Conservation (phyloP, 495 filamentous ascomycete species). For the Elaphomyces granulatus region DNA sequence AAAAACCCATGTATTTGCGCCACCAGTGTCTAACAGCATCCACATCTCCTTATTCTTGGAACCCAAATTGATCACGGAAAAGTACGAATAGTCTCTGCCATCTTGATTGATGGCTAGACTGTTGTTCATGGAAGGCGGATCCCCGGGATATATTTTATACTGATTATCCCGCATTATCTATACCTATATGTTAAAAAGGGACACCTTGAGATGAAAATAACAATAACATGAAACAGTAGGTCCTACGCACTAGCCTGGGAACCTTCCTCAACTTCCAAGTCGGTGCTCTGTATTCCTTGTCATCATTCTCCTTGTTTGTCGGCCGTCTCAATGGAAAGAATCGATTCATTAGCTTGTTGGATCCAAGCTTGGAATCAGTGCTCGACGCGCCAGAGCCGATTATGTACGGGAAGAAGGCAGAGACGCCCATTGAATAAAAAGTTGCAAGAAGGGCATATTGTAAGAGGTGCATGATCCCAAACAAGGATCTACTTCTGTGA, state of each 20-base stretch:
- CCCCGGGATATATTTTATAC: slow-evolving; percentile 43
- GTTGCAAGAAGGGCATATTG: slow-evolving; percentile 7
- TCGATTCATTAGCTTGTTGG: slow-evolving; percentile 13
- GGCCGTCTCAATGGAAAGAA: slow-evolving; percentile 19
- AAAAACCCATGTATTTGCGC: slow-evolving; percentile 68
- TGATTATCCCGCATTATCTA: slow-evolving; percentile 29
- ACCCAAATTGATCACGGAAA: slow-evolving; percentile 52
- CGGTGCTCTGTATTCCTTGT: slow-evolving; percentile 6
- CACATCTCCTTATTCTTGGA: slow-evolving; percentile 47
- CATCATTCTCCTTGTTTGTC: slow-evolving; percentile 10
- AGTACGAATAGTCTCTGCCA: slow-evolving; percentile 66
- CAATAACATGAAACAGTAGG: too few relatives aligned
- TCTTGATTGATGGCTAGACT: slow-evolving; percentile 58
- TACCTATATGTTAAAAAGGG: slow-evolving; percentile 1
- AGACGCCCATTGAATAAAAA: slow-evolving; percentile 14
- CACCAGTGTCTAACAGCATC: slow-evolving; percentile 69
- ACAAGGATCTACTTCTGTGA: slow-evolving; percentile 2
- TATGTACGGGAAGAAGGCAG: slow-evolving; percentile 25
- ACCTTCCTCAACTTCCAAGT: slow-evolving; percentile 22
- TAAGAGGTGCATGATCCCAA: slow-evolving; percentile 8
- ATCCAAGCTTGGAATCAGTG: slow-evolving; percentile 5
- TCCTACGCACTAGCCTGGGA: slow-evolving; percentile 6
- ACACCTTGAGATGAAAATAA: neutral
- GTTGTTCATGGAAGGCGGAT: slow-evolving; percentile 36
- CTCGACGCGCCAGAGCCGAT: slow-evolving; percentile 6